Percentiles rank a stretch among this genome's conserved stretches.
phyloP scores from a whole-genome alignment of 2,329 filamentous ascomycete genomes.

The Epichloe bromicola region DNA sequence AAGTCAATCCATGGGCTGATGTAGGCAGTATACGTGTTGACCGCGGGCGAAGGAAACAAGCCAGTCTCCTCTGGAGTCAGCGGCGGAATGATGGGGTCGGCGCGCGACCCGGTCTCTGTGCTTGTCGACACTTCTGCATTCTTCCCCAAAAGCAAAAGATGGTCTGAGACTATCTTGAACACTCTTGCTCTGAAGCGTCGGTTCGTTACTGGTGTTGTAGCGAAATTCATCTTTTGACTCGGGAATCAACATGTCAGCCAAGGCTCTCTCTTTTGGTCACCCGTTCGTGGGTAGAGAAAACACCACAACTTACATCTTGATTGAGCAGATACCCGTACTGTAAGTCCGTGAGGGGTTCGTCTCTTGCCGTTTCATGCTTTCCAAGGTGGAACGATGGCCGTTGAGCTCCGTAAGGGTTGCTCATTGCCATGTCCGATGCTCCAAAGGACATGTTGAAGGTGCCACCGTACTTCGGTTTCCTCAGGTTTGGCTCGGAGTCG shows the following conservation, averaged over 20 bases:
- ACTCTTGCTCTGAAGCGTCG: constrained; percentile 57
- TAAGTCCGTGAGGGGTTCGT: constrained; percentile 46
- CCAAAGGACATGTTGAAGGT: constrained; percentile 13
- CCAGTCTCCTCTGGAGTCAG: constrained; percentile 70
- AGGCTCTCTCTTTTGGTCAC: neutral
- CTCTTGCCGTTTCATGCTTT: constrained; percentile 56
- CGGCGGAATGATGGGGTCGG: constrained; percentile 48
- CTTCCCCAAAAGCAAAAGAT: constrained; percentile 35
- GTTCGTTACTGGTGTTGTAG: constrained; percentile 69
- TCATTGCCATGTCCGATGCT: constrained; percentile 10
- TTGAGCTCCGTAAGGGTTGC: constrained; percentile 16
- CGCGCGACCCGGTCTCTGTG: constrained; percentile 31
- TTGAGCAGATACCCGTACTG: constrained; percentile 57
- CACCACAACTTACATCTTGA: constrained; percentile 44
- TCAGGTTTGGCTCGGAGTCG: neutral
- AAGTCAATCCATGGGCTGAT: constrained; percentile 91
- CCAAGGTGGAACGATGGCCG: constrained; percentile 51
- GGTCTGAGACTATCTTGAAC: constrained; percentile 43
- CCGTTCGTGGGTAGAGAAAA: neutral
- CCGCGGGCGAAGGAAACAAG: constrained; percentile 52
- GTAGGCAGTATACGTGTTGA: constrained; percentile 63
- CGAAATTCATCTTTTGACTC: constrained; percentile 54
- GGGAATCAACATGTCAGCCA: neutral
- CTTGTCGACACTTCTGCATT: constrained; percentile 25
- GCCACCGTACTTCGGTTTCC: too few relatives aligned